phyloP scores from a whole-genome alignment of 2,329 filamentous ascomycete species.

The Trichoderma simmonsii region DNA sequence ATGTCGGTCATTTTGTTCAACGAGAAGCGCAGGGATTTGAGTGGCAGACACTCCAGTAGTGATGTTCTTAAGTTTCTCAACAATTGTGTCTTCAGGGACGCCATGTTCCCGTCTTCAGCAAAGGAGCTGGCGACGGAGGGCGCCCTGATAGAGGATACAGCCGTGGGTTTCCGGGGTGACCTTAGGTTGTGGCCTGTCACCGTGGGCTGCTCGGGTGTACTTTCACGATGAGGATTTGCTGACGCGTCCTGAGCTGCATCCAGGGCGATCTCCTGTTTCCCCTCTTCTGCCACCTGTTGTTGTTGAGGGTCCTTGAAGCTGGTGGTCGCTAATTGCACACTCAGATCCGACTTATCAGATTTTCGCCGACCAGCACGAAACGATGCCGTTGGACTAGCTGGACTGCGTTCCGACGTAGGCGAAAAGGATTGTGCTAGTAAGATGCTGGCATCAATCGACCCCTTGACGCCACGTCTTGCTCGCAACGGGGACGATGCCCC shows the following conservation, averaged over 20 bases:
- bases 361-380: slow-evolving; percentile 10
- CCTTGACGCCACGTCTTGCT: slow-evolving; percentile 29
- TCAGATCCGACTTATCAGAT: slow-evolving; percentile 21
- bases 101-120: slow-evolving; percentile 29
- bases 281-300: not conserved
- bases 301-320: slow-evolving; percentile 24
- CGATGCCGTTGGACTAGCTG: not conserved
- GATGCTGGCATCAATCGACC: slow-evolving; percentile 19
- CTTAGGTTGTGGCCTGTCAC: not conserved
- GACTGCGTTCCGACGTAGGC: slow-evolving; percentile 4
- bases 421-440: slow-evolving; percentile 4
- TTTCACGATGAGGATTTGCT: not conserved
- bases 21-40: slow-evolving; percentile 51
- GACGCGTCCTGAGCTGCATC: slow-evolving; percentile 22
- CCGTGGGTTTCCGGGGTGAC: slow-evolving; percentile 4
- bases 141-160: slow-evolving; percentile 22
- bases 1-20: slow-evolving; percentile 51
- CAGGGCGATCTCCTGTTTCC: slow-evolving; percentile 19
- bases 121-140: slow-evolving; percentile 30
- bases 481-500: slow-evolving; percentile 26
- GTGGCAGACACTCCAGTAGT: slow-evolving; percentile 50
- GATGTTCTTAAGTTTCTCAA: slow-evolving; percentile 45
- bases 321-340: slow-evolving; percentile 25
- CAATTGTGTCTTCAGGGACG: slow-evolving; percentile 45
- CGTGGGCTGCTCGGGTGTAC: not conserved